Base-by-base conservation (phyloP, 768 basidiomycete species). In the Tylopilus intermedius region DNA sequence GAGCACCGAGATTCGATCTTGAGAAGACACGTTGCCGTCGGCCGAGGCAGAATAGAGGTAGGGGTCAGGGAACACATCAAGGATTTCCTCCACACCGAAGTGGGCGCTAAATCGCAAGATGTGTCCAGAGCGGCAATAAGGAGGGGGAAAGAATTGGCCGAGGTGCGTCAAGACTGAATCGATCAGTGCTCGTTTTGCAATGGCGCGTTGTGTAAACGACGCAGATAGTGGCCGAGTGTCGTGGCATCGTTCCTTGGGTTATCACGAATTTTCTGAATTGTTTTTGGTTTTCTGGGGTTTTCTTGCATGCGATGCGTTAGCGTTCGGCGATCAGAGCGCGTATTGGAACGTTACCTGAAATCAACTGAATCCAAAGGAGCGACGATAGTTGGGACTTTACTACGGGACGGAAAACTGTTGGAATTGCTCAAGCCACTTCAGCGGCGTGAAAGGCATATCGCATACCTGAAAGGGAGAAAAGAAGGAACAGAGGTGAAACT, bases 11-110 rank as follows among this genome's bases (percentile, higher is more conserved):
- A 54, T 27, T 10, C 24, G 10, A 45, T n/a, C 24, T 24, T 21
- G 35, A n/a, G n/a, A 0, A 35, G 14, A 55, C 10, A 22, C 26
- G 5, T 44, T 55, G 27, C 33, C 40, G 8, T 8, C 14, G 29
- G 22, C 52, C 37, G n/a, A 26, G 33, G 6, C 26, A 26, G 24
- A 37, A 37, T 14, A 11, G 5, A 29, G 5, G 13, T 0, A 21
- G 44, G 55, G 13, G 40, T 43, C 55, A n/a, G 57, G 40, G 40
- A 26, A 14, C 27, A 5, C 55, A 52, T 47, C 49, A 13, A 14
- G 24, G 42, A 50, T 40, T 56, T 56, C 54, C 54, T 32, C 55
- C 43, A 45, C 46, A 47, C 53, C 49, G 14, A 44, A 22, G 42
- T 35, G 26, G 40, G 56, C 45, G 29, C 21, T 51, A 44, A 52